phyloP scores from a whole-genome alignment of 805 yeast species.

The Monosporozyma servazzii region DNA sequence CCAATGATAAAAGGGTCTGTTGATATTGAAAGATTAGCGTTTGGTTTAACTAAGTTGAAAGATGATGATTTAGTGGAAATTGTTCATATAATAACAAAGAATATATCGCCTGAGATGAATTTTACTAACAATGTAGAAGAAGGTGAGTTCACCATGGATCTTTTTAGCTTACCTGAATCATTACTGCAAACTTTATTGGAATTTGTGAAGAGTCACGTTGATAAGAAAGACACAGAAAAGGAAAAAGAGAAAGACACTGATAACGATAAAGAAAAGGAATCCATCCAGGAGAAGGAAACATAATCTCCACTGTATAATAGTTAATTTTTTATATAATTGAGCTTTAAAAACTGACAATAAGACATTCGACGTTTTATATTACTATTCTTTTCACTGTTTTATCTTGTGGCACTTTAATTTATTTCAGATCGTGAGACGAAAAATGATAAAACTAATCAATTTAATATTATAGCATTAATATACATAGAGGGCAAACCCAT shows the following conservation, averaged over 20 bases:
- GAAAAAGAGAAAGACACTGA: neutral
- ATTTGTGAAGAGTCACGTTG: slow-evolving; percentile 65
- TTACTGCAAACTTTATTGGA: slow-evolving; percentile 91
- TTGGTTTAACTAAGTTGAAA: slow-evolving; percentile 73
- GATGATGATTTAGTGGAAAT: slow-evolving; percentile 92
- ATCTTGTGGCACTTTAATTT: neutral
- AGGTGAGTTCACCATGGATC: slow-evolving; percentile 95
- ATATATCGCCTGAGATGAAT: slow-evolving; percentile 89
- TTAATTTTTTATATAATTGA: neutral
- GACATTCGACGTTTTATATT: neutral
- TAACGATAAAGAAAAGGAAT: neutral
- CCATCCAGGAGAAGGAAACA: neutral
- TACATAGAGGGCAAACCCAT: neutral
- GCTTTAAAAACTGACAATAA: neutral
- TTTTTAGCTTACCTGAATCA: slow-evolving; percentile 85
- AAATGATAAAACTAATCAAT: neutral
- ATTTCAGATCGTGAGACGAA: neutral
- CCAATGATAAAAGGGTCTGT: slow-evolving; percentile 59
- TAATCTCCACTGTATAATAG: neutral
- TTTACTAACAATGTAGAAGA: slow-evolving; percentile 91
- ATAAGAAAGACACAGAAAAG: slow-evolving; percentile 1
- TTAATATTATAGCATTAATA: too few relatives aligned
- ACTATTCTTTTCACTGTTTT: neutral
- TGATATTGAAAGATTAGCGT: slow-evolving; percentile 85
- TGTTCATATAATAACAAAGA: slow-evolving; percentile 96